Percentiles rank a stretch among this genome's conserved stretches.
These are phyloP conservation scores for Blastomyces gilchristii DNA, from an alignment of 2,329 filamentous ascomycete genomes.

Conservation along the genomic window DNA sequence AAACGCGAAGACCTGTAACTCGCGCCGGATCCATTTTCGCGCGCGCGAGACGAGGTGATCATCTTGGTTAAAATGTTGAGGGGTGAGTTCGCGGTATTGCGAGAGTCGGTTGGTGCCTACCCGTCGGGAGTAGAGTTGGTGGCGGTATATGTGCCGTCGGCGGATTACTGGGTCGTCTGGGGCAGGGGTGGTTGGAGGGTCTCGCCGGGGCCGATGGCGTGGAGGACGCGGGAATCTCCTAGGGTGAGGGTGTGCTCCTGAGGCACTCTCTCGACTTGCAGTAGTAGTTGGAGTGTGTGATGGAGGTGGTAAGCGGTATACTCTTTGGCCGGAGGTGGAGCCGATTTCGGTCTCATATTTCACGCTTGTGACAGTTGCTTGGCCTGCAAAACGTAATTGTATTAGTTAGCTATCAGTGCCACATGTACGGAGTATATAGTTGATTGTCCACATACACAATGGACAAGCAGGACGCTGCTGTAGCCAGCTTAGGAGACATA, in stretches of 20 bases:
- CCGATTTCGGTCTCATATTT: conserved; percentile 50
- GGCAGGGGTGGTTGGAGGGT: conserved; percentile 18
- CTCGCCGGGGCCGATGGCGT: conserved; percentile 15
- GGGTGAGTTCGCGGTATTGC: conserved; percentile 62
- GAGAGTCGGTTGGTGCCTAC: conserved; percentile 74
- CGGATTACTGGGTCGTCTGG: conserved; percentile 42
- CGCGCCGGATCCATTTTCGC: conserved; percentile 69
- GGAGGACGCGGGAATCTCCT: conserved; percentile 1
- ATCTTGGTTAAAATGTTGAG: conserved; percentile 53
- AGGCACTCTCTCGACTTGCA: conserved; percentile 1
- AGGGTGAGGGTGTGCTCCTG: conserved; percentile 1
- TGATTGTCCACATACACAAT: conserved; percentile 53
- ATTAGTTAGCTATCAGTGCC: conserved; percentile 2
- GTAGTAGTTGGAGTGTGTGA: conserved; percentile 14
- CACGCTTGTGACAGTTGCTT: conserved; percentile 47
- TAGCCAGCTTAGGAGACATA: conserved; percentile 76
- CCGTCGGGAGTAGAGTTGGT: conserved; percentile 65
- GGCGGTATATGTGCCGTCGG: conserved; percentile 62
- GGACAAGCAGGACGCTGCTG: conserved; percentile 63
- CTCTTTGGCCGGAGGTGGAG: conserved; percentile 44
- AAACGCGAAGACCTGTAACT: conserved; percentile 73
- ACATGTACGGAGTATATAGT: background rate
- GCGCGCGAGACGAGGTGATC: conserved; percentile 63
- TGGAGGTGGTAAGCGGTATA: conserved; percentile 43
- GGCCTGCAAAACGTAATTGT: conserved; percentile 31